A percentile compares a stretch with the other conserved stretches of the same genome.
Conservation (phyloP, 1,284 basidiomycete genomes). For the Abortiporus biennis region DNA sequence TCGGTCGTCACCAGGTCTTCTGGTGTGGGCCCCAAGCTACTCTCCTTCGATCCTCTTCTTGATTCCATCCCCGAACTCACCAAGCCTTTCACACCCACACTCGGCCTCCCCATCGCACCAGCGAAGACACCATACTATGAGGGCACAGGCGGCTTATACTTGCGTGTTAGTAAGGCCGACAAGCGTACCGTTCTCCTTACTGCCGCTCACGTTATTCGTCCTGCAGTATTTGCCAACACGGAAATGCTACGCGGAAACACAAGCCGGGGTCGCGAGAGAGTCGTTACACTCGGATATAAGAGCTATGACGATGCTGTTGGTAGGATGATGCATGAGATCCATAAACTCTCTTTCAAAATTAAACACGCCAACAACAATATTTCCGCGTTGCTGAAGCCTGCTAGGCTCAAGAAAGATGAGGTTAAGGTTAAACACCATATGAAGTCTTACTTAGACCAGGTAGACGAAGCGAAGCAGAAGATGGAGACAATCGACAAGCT, state of each 20-base stretch:
- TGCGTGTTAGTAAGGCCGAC: background rate
- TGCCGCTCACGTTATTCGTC: background rate
- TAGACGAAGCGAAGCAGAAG: constrained; percentile 1
- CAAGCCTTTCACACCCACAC: background rate
- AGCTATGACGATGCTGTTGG: background rate
- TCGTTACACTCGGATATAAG: background rate
- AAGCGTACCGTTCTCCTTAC: constrained; percentile 1
- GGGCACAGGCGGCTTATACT: background rate
- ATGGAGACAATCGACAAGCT: background rate
- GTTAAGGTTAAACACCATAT: background rate
- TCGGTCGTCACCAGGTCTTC: background rate
- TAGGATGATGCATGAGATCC: background rate
- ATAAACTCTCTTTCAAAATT: background rate
- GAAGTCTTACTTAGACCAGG: background rate
- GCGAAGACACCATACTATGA: background rate
- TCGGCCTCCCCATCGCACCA: background rate
- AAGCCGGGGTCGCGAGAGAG: background rate
- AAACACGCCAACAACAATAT: background rate
- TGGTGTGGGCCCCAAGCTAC: background rate
- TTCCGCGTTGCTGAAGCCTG: background rate
- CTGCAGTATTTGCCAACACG: background rate
- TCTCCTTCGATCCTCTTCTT: background rate
- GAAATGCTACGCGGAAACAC: background rate
- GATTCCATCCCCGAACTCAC: background rate
- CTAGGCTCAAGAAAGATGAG: background rate